phyloP scores from a whole-genome alignment of 768 basidiomycete species.

The Cystobasidium onofrii region DNA sequence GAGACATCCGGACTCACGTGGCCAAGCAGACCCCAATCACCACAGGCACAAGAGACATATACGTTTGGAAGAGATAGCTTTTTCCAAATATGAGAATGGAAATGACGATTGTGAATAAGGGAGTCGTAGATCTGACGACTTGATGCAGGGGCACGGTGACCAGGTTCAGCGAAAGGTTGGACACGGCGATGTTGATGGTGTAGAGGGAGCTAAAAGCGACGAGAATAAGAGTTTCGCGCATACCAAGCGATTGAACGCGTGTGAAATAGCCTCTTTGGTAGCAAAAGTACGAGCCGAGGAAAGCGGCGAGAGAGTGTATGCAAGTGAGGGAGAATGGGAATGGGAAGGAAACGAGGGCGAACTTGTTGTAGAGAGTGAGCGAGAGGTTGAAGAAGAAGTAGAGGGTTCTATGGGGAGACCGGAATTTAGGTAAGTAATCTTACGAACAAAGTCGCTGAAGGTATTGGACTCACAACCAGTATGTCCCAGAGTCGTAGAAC shows the following conservation, averaged over 20 bases:
- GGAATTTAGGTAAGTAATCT: no score
- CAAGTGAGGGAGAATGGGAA: conserved; percentile 95
- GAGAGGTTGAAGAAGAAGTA: conserved; percentile 88
- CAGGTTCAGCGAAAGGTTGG: conserved; percentile 64
- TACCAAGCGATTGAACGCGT: conserved; percentile 52
- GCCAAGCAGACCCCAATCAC: conserved; percentile 83
- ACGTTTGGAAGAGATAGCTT: conserved; percentile 56
- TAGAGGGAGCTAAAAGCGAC: conserved; percentile 79
- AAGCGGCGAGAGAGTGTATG: conserved; percentile 76
- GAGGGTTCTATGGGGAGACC: conserved; percentile 13
- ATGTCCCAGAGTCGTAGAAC: conserved; percentile 9
- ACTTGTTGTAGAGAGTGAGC: conserved; percentile 92
- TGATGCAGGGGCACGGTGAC: conserved; percentile 63
- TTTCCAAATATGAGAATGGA: conserved; percentile 60
- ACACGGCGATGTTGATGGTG: conserved; percentile 86
- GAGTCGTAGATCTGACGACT: conserved; percentile 83
- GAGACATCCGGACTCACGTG: conserved; percentile 49
- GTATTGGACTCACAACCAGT: conserved; percentile 24
- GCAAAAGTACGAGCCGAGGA: conserved; percentile 64
- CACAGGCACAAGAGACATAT: conserved; percentile 71
- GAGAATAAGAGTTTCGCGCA: conserved; percentile 57
- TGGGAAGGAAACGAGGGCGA: conserved; percentile 79
- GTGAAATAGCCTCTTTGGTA: conserved; percentile 57
- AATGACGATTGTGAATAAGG: conserved; percentile 79
- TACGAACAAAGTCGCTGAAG: no score